A percentile compares a stretch with the other conserved stretches of the same genome.
Evolutionary conservation across 257 asterid species (phyloP).

Genomic region (Striga asiatica): DNA sequence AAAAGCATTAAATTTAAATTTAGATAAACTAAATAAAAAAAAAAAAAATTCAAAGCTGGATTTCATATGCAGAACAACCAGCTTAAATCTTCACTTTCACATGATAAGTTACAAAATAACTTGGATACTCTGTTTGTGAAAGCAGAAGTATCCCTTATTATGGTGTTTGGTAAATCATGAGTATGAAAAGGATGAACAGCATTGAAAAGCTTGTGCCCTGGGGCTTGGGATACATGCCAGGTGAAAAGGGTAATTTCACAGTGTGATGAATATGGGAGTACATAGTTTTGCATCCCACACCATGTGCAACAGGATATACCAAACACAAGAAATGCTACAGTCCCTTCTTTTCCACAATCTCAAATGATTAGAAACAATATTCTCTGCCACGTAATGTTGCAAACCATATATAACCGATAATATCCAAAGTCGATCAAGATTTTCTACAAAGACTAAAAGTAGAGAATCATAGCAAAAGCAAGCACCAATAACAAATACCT

Average conservation of each 20-base stretch:
- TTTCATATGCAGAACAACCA: background rate
- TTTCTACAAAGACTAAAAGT: background rate
- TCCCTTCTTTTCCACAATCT: background rate
- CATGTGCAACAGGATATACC: background rate
- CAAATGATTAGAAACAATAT: background rate
- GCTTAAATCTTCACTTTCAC: no score
- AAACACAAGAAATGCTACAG: background rate
- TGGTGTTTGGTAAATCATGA: background rate
- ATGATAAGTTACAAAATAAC: no score
- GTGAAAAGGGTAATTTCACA: background rate
- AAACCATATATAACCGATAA: background rate
- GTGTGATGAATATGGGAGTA: background rate
- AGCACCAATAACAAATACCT: background rate
- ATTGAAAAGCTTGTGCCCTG: background rate
- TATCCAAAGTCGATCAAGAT: background rate
- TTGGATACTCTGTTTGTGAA: background rate
- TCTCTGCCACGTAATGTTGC: background rate
- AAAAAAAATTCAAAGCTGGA: background rate
- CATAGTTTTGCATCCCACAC: background rate
- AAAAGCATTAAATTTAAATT: background rate
- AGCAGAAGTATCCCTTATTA: background rate
- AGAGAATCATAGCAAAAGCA: background rate
- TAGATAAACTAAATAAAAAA: background rate
- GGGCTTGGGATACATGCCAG: background rate
- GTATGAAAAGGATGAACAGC: background rate